These are phyloP conservation scores for Austroboletus eburneus DNA, from an alignment of 768 basidiomycete genomes.

Conservation along the genomic window DNA sequence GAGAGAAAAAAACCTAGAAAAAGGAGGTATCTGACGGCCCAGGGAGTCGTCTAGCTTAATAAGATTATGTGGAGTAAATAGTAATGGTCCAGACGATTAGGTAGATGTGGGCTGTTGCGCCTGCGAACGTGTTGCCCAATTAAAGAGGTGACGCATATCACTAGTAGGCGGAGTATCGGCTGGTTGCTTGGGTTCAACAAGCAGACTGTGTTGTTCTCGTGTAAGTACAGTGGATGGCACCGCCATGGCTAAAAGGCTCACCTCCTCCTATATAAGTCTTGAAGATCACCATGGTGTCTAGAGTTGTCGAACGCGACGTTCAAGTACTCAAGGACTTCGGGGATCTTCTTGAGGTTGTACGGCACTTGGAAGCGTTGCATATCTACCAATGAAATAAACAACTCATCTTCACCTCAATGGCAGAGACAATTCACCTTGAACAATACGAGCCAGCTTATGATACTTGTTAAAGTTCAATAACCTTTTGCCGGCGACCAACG, in stretches of 20 bases:
- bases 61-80: constrained; percentile 11
- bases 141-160: constrained; percentile 77
- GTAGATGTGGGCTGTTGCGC: constrained; percentile 36
- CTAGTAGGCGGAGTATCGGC: constrained; percentile 61
- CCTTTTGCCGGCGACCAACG: constrained; percentile 67
- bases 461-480: constrained; percentile 97
- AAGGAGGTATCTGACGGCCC: constrained; percentile 15
- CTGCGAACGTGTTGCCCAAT: constrained; percentile 67
- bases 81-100: constrained; percentile 21
- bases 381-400: constrained; percentile 40
- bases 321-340: constrained; percentile 83
- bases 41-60: background rate
- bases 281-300: constrained; percentile 73
- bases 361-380: constrained; percentile 90
- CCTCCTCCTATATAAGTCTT: constrained; percentile 86
- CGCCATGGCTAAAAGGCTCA: constrained; percentile 29
- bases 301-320: constrained; percentile 70
- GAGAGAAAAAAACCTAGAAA: constrained; percentile 19
- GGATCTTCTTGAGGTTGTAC: constrained; percentile 83
- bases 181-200: constrained; percentile 80
- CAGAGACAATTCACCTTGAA: constrained; percentile 52
- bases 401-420: background rate
- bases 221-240: background rate
- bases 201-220: constrained; percentile 43
- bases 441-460: constrained; percentile 81